Conservation (phyloP, 2,329 filamentous ascomycete species). For the Emmonsia crescens region DNA sequence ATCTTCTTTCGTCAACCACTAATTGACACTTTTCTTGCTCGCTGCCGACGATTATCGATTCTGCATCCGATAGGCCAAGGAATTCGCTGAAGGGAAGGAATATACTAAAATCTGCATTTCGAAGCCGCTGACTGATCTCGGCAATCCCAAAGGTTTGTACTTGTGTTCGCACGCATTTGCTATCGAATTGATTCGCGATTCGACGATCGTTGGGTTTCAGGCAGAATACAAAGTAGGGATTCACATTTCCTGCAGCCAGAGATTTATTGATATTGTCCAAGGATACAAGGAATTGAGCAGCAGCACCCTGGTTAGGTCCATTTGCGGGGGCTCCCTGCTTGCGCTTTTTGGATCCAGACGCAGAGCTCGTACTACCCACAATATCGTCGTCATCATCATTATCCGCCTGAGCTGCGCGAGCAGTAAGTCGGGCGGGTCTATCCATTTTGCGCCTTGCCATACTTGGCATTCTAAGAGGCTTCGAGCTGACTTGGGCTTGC, state of each 20-base stretch:
- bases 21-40: constrained; percentile 86
- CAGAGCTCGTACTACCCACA: constrained; percentile 16
- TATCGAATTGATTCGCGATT: constrained; percentile 97
- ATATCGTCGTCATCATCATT: constrained; percentile 11
- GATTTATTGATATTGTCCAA: constrained; percentile 87
- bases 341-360: constrained; percentile 21
- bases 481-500: constrained; percentile 92
- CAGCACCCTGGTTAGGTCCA: constrained; percentile 62
- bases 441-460: constrained; percentile 72
- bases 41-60: constrained; percentile 77
- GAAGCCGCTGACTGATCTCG: constrained; percentile 86
- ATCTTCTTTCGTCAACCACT: constrained; percentile 83
- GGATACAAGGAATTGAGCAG: constrained; percentile 81
- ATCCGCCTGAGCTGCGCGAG: constrained; percentile 13
- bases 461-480: constrained; percentile 82
- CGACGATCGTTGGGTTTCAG: constrained; percentile 93
- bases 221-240: constrained; percentile 94
- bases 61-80: constrained; percentile 72
- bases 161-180: constrained; percentile 92
- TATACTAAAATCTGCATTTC: constrained; percentile 88
- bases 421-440: constrained; percentile 38
- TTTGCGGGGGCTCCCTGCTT: constrained; percentile 26
- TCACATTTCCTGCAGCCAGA: constrained; percentile 68
- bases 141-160: constrained; percentile 93
- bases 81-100: constrained; percentile 96